Conservation (phyloP, 2,329 filamentous ascomycete species). For the Davidsoniella neocaledoniae region DNA sequence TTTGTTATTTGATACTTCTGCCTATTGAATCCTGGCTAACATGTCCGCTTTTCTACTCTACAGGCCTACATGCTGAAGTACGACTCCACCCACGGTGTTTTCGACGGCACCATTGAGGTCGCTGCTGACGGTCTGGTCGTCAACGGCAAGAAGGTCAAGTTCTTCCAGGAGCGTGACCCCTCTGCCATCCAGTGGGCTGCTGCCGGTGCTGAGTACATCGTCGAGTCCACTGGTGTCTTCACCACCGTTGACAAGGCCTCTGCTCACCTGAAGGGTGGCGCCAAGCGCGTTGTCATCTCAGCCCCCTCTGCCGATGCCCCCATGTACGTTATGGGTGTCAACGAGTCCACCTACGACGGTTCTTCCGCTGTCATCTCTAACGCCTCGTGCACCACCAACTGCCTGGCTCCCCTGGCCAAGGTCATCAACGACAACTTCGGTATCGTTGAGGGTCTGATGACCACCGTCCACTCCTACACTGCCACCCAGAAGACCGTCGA, state of each 20-base stretch:
- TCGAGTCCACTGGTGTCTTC: constrained; percentile 59
- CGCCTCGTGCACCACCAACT: constrained; percentile 99
- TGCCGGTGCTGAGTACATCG: constrained; percentile 58
- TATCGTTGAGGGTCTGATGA: constrained; percentile 98
- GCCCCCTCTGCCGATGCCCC: constrained; percentile 87
- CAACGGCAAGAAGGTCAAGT: constrained; percentile 65
- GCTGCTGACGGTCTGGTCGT: constrained; percentile 57
- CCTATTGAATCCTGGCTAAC: constrained; percentile 1
- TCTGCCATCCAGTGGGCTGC: constrained; percentile 77
- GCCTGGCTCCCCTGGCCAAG: constrained; percentile 97
- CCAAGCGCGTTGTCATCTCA: constrained; percentile 95
- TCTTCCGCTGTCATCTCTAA: constrained; percentile 93
- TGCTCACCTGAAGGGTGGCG: constrained; percentile 87
- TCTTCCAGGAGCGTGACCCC: constrained; percentile 28
- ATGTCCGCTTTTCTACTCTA: constrained; percentile 2
- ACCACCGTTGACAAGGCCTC: constrained; percentile 94
- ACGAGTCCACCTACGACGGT: constrained; percentile 83
- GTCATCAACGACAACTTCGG: constrained; percentile 96
- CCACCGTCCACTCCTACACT: constrained; percentile 98
- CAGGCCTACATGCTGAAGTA: constrained; percentile 99
- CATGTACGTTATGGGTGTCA: constrained; percentile 99
- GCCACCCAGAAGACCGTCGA: constrained; percentile 99
- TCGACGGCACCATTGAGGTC: constrained; percentile 79
- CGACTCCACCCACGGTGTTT: constrained; percentile 89
- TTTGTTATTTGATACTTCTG: too few relatives aligned